These are phyloP conservation scores for Exutisphaerella laricina DNA, from an alignment of 2,329 filamentous ascomycete genomes.

Conservation along the genomic window DNA sequence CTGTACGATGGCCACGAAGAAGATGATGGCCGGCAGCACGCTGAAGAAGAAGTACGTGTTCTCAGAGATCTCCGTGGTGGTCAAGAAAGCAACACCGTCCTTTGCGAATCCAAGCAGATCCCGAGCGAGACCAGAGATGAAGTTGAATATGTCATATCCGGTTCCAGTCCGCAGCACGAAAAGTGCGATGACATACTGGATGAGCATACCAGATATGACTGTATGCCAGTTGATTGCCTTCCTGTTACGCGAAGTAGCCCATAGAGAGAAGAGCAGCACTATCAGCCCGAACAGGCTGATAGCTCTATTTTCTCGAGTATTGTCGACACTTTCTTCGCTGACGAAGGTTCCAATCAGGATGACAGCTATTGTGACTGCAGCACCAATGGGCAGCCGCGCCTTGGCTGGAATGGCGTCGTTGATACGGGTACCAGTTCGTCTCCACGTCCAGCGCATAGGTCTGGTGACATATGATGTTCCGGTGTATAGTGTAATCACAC, in stretches of 20 bases:
- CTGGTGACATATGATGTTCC: constrained; percentile 61
- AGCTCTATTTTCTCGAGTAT: constrained; percentile 73
- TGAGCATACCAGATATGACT: constrained; percentile 79
- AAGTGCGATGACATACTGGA: constrained; percentile 80
- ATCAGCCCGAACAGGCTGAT: constrained; percentile 73
- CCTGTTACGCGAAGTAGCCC: constrained; percentile 64
- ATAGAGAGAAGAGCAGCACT: constrained; percentile 65
- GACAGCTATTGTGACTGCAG: constrained; percentile 58
- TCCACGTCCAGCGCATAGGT: constrained; percentile 64
- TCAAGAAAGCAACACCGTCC: constrained; percentile 69
- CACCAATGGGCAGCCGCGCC: constrained; percentile 59
- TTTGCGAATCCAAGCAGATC: constrained; percentile 70
- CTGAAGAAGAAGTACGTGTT: constrained; percentile 65
- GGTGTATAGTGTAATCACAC: constrained; percentile 68
- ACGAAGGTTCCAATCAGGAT: constrained; percentile 75
- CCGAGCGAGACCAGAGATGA: constrained; percentile 70
- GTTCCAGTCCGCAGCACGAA: constrained; percentile 78
- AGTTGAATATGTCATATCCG: constrained; percentile 86
- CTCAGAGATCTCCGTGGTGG: constrained; percentile 40
- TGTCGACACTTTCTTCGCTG: constrained; percentile 64
- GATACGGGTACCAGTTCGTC: constrained; percentile 54
- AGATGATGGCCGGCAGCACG: constrained; percentile 88
- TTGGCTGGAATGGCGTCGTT: constrained; percentile 61
- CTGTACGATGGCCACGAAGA: constrained; percentile 91
- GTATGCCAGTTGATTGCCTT: constrained; percentile 47